Evolutionary conservation across 257 asterid species (phyloP).

Genomic region (Solanum ossicruentum): DNA sequence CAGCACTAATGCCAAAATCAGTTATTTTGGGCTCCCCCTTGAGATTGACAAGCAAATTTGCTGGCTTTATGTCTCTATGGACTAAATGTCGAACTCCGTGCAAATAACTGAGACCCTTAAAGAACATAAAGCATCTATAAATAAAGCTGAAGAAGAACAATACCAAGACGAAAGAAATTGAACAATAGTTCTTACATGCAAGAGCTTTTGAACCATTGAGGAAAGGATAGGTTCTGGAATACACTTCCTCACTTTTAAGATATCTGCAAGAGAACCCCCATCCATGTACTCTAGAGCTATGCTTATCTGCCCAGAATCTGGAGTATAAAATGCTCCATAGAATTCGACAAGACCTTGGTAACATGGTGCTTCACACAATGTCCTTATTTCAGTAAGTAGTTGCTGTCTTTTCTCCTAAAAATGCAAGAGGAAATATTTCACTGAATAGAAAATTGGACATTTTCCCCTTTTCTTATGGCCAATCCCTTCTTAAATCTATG

Average conservation of each 20-base stretch:
- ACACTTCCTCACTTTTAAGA: constrained; percentile 41
- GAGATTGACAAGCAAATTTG: constrained; percentile 86
- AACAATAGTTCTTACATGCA: constrained; percentile 41
- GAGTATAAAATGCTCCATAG: constrained; percentile 92
- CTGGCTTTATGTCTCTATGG: constrained; percentile 98
- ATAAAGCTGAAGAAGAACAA: not conserved
- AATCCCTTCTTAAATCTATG: not conserved
- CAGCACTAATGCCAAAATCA: constrained; percentile 99
- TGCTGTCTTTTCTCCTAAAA: constrained; percentile 95
- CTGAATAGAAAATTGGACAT: not conserved
- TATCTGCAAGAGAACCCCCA: constrained; percentile 95
- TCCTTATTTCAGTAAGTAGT: constrained; percentile 90
- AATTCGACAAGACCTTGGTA: constrained; percentile 85
- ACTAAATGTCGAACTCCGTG: constrained; percentile 94
- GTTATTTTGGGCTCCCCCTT: constrained; percentile 97
- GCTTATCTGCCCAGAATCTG: constrained; percentile 96
- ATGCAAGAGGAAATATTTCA: constrained; percentile 2
- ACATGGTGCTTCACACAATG: constrained; percentile 92
- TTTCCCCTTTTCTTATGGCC: not conserved
- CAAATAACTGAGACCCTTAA: constrained; percentile 81
- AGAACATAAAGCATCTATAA: constrained; percentile 10
- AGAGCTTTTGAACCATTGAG: constrained; percentile 71
- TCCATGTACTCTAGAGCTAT: constrained; percentile 97
- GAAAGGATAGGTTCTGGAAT: constrained; percentile 85
- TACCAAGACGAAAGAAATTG: not conserved